Conservation (phyloP, 805 yeast species). For the Metschnikowia cerradonensis region DNA sequence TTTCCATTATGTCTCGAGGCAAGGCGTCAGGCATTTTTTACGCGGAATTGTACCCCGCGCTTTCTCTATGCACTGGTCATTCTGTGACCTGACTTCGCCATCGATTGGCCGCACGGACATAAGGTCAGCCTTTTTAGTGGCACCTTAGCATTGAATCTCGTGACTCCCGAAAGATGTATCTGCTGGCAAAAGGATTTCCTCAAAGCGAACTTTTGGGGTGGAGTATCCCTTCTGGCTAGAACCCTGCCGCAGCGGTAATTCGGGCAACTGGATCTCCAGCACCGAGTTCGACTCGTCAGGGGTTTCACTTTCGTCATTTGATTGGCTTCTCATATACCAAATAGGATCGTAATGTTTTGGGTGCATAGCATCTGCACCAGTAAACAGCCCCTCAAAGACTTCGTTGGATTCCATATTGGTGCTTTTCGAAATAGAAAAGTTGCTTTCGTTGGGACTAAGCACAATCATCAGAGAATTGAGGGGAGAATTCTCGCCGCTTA, state of each 20-base stretch:
- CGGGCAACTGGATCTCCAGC: slow-evolving; percentile 3
- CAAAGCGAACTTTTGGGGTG: neutral
- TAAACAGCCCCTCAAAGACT: neutral
- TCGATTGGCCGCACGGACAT: neutral
- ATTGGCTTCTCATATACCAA: slow-evolving; percentile 2
- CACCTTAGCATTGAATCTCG: slow-evolving; percentile 12
- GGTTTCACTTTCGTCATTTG: slow-evolving; percentile 1
- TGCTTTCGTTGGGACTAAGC: neutral
- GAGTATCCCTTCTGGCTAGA: neutral
- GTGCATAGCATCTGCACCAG: neutral
- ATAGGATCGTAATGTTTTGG: neutral
- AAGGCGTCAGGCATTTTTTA: neutral
- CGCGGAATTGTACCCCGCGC: neutral
- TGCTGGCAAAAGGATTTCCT: slow-evolving; percentile 9
- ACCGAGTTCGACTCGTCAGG: slow-evolving; percentile 1
- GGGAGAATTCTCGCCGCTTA: neutral
- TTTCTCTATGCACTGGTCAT: neutral
- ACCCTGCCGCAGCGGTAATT: neutral
- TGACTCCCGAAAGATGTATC: slow-evolving; percentile 14
- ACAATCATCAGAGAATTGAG: slow-evolving; percentile 3
- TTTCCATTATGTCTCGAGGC: neutral
- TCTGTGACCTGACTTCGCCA: neutral
- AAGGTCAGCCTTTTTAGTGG: neutral
- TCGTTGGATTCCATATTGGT: neutral
- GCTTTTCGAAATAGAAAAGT: neutral